Base-by-base conservation (phyloP, 2,329 filamentous ascomycete genomes). In the Hyphodiscus sp. region DNA sequence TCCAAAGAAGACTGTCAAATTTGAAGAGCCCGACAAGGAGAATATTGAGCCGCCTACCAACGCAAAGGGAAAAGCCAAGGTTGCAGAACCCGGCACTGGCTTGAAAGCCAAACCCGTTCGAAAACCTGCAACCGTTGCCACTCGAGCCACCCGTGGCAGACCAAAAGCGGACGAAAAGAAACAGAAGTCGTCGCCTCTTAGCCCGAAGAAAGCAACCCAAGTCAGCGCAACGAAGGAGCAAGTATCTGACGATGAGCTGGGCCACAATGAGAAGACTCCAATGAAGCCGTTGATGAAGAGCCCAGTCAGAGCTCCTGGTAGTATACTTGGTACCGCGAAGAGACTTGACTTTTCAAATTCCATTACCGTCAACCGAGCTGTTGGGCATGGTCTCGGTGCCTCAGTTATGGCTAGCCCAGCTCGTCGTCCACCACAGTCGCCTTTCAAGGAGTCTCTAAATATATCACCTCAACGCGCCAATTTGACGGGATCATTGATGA, bases 191-290 rank as follows among this genome's bases (percentile, higher is more conserved):
- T 75, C 74, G 52, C 81, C 82, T 33, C 71, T 85, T 50, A 84
- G 81, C 69, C 81, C 81, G 70, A 84, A 80, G 73, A 86, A 85
- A 74, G 76, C 80, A 60, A 80, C 79, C 42, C 79, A 83, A 70
- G 71, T 84, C 60, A 71, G 74, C 48, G 58, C 53, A 15, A 56
- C 72, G 64, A 63, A 68, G 55, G 77, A 79, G 49, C 63, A 65
- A 26, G 72, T 73, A 29, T 82, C 81, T 15, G 81, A 85, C 49
- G 81, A 85, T 63, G 81, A 85, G 65, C 75, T 85, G 38, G 77
- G 77, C 26, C 74, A 71, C 10, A 73, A 70, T 43, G 77, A 79
- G 55, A 74, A 75, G 60, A 73, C 73, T 1, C 76, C 76, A 6
- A 70, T 78, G 45, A 77, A 75, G 62, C 72, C 77, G 1, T 68